Evolutionary conservation across 2,329 filamentous ascomycete genomes (phyloP).

Genomic region (Beauveria sp.): DNA sequence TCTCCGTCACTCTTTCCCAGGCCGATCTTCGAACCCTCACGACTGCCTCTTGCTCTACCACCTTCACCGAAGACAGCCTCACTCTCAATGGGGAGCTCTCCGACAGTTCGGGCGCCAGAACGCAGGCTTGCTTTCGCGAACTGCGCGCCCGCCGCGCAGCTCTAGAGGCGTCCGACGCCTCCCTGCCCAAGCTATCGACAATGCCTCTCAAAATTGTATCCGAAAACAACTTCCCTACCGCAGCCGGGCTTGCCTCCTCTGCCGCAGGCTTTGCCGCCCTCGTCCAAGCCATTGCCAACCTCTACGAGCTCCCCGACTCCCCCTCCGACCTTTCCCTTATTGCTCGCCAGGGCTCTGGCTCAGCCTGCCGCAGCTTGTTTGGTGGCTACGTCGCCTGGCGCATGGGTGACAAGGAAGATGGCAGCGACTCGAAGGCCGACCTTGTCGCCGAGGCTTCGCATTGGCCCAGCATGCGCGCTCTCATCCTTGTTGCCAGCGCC

Average conservation of each 20-base stretch:
- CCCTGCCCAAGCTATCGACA: conserved; percentile 72
- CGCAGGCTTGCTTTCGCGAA: conserved; percentile 88
- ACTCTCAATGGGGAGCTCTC: conserved; percentile 77
- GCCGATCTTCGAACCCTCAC: conserved; percentile 90
- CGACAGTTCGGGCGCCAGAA: conserved; percentile 80
- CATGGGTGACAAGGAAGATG: conserved; percentile 67
- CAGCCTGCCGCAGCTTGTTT: conserved; percentile 86
- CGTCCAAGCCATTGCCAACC: conserved; percentile 80
- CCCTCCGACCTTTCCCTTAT: conserved; percentile 81
- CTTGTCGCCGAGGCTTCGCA: conserved; percentile 82
- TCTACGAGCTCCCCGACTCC: conserved; percentile 77
- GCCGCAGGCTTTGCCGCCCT: conserved; percentile 63
- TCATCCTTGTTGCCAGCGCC: conserved; percentile 85
- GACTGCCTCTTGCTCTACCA: conserved; percentile 79
- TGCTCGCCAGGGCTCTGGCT: conserved; percentile 88
- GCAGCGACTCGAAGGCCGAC: conserved; percentile 79
- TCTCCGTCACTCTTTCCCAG: conserved; percentile 94
- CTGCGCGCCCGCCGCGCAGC: conserved; percentile 69
- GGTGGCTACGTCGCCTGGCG: conserved; percentile 96
- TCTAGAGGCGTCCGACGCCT: conserved; percentile 64
- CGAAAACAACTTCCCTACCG: conserved; percentile 98
- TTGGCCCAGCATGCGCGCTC: conserved; percentile 91
- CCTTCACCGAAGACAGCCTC: conserved; percentile 64
- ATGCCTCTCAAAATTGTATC: conserved; percentile 80
- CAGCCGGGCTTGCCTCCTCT: conserved; percentile 75